Evolutionary conservation across 257 asterid genomes (phyloP).

Genomic region (Primulina tabacum): DNA sequence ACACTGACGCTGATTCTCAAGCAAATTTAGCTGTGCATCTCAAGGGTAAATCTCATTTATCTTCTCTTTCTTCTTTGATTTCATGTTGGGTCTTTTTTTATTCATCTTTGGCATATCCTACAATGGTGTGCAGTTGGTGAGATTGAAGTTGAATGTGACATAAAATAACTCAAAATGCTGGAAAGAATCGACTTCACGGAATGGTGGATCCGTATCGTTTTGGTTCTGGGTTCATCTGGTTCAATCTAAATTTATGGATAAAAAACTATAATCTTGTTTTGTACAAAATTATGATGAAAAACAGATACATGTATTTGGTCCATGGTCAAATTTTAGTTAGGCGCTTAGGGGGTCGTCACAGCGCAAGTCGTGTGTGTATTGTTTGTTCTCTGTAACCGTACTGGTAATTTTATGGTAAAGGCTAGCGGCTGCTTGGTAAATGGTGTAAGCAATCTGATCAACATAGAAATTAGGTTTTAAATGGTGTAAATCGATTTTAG

Average conservation of each 20-base stretch:
- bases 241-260: constrained; percentile 32
- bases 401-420: background rate
- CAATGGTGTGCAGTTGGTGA: constrained; percentile 65
- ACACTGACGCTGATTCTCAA: background rate
- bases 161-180: constrained; percentile 33
- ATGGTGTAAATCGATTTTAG: too few species aligned
- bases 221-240: constrained; percentile 14
- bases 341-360: too few species aligned
- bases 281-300: constrained; percentile 28
- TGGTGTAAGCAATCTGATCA: too few species aligned
- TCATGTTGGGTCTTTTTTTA: background rate
- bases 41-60: background rate
- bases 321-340: constrained; percentile 15
- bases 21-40: background rate
- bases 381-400: background rate
- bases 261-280: constrained; percentile 20
- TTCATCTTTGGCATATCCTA: constrained; percentile 14
- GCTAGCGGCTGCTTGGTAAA: background rate
- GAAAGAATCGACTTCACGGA: background rate
- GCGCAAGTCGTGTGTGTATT: background rate
- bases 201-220: constrained; percentile 18
- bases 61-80: background rate
- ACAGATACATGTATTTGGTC: constrained; percentile 14
- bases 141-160: constrained; percentile 64
- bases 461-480: too few species aligned